Evolutionary conservation across 148 eudicot species (phyloP).

Genomic region (Fagopyrum esculentum): DNA sequence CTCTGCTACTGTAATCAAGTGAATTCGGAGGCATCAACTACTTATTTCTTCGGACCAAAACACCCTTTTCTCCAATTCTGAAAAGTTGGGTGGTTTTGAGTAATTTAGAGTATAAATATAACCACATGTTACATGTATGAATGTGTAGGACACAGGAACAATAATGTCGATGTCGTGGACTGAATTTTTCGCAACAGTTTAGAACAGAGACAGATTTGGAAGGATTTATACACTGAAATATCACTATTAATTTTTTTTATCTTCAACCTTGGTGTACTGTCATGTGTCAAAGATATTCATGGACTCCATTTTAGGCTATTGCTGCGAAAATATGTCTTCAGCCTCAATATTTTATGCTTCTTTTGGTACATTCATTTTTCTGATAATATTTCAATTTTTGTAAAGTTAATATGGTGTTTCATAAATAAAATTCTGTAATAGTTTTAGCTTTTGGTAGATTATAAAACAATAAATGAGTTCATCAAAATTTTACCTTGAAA

Average conservation of each 20-base stretch:
- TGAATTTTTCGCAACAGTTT: constrained; percentile 18
- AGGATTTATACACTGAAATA: constrained; percentile 15
- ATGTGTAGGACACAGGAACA: constrained; percentile 43
- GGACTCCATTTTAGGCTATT: background rate
- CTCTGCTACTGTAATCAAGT: background rate
- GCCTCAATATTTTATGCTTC: too few species aligned
- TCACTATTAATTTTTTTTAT: background rate
- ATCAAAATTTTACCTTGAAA: too few species aligned
- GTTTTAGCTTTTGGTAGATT: too few species aligned
- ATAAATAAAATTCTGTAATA: too few species aligned
- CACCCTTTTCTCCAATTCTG: too few species aligned
- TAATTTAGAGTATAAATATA: background rate
- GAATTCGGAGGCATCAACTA: background rate
- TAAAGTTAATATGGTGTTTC: too few species aligned
- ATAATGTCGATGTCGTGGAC: constrained; percentile 37
- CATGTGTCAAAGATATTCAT: background rate
- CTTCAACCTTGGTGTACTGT: background rate
- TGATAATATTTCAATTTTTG: too few species aligned
- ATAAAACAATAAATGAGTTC: too few species aligned
- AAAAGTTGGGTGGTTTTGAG: too few species aligned
- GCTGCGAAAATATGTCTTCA: too few species aligned
- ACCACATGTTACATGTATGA: constrained; percentile 13
- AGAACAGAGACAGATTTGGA: constrained; percentile 28
- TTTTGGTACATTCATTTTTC: too few species aligned
- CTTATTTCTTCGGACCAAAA: background rate